Conservation (phyloP, 2,329 filamentous ascomycete genomes). For the Neonectria coccinea region DNA sequence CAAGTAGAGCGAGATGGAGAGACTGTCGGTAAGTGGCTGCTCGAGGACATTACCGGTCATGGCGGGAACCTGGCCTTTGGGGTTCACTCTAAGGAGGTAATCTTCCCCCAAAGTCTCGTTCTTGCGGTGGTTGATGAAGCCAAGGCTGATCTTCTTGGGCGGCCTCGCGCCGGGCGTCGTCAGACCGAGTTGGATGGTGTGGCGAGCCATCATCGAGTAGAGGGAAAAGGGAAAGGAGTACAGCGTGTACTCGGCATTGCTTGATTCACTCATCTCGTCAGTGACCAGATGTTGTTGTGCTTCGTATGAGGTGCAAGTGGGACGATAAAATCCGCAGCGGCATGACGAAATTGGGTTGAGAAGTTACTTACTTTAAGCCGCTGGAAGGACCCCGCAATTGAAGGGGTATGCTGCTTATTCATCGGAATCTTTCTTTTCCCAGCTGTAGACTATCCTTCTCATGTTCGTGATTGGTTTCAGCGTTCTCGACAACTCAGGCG, state of each 20-base stretch:
- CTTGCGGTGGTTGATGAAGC: slow-evolving; percentile 26
- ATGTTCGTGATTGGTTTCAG: too few species aligned
- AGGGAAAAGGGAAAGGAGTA: slow-evolving; percentile 31
- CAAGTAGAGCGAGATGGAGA: slow-evolving; percentile 26
- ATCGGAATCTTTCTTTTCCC: too few species aligned
- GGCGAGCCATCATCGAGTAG: slow-evolving; percentile 32
- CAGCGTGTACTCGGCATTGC: slow-evolving; percentile 12
- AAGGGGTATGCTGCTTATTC: too few species aligned
- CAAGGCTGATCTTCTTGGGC: slow-evolving; percentile 15
- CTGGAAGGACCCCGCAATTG: too few species aligned
- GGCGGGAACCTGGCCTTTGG: slow-evolving; percentile 27
- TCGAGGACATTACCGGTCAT: slow-evolving; percentile 24
- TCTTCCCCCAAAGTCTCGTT: slow-evolving; percentile 20
- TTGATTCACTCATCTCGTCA: too few species aligned
- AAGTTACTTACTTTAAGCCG: too few species aligned
- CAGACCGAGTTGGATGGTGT: slow-evolving; percentile 26
- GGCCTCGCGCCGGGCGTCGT: slow-evolving; percentile 9
- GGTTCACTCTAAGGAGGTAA: slow-evolving; percentile 26
- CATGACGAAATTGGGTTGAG: too few species aligned
- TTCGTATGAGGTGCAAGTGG: too few species aligned
- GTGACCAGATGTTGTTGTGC: too few species aligned
- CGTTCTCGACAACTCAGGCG: too few species aligned
- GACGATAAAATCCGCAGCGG: too few species aligned
- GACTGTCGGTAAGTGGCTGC: slow-evolving; percentile 21
- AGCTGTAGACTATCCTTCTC: too few species aligned